phyloP scores from a whole-genome alignment of 805 yeast genomes.

The Tetrapisispora fleetii region DNA sequence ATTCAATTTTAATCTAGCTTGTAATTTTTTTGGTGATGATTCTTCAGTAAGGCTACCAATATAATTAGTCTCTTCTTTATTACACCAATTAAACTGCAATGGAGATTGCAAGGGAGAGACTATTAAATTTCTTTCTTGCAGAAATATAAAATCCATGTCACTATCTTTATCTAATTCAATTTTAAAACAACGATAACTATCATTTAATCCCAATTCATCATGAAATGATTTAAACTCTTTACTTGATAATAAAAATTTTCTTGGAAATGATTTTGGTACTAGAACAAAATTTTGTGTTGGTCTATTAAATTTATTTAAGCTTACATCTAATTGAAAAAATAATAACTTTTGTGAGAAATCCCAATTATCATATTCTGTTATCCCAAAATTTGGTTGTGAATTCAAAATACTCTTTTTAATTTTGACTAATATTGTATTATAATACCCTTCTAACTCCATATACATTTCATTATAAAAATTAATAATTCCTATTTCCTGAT shows the following conservation, averaged over 20 bases:
- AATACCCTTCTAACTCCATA: neutral
- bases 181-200: neutral
- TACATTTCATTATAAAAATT: slow-evolving; percentile 1
- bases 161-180: neutral
- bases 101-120: neutral
- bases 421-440: neutral
- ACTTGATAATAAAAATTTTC: slow-evolving; percentile 3
- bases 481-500: neutral
- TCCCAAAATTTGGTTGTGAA: slow-evolving; percentile 7
- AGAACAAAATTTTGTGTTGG: slow-evolving; percentile 13
- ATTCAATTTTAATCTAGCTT: neutral
- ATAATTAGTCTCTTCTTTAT: neutral
- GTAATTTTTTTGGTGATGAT: neutral
- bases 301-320: slow-evolving; percentile 7
- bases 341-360: slow-evolving; percentile 10
- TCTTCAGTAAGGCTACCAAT: slow-evolving; percentile 2
- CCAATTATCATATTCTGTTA: slow-evolving; percentile 8
- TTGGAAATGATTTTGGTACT: slow-evolving; percentile 15
- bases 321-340: slow-evolving; percentile 6
- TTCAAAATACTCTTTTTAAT: slow-evolving; percentile 7
- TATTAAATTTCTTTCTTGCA: neutral
- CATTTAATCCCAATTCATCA: neutral
- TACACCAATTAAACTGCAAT: slow-evolving; percentile 1
- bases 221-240: neutral
- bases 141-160: neutral